Evolutionary conservation across 2,329 filamentous ascomycete genomes (phyloP).

Genomic region (Pseudocercospora eumusae): DNA sequence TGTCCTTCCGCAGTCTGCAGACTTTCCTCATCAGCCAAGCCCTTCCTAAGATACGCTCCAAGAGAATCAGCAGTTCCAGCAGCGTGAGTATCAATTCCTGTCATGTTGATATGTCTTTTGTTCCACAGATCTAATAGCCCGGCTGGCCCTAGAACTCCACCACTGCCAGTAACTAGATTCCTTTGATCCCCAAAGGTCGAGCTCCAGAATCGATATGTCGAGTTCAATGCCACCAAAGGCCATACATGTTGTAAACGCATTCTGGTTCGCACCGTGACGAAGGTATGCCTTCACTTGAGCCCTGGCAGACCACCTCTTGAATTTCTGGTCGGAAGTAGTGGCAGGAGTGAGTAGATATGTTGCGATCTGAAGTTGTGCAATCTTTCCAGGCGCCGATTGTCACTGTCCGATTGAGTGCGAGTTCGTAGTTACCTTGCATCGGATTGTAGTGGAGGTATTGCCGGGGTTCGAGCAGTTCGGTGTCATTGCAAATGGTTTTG

Average conservation of each 20-base stretch:
- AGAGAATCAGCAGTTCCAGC: neutral
- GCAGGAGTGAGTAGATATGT: neutral
- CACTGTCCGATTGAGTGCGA: neutral
- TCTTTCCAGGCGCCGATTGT: neutral
- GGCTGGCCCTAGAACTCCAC: neutral
- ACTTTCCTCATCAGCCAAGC: neutral
- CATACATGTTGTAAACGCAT: neutral
- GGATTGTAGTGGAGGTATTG: neutral
- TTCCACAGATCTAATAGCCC: neutral
- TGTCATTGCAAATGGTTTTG: neutral
- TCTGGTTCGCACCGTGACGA: neutral
- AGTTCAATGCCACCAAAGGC: neutral
- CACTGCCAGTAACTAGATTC: neutral
- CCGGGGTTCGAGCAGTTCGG: neutral
- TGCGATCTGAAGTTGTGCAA: neutral
- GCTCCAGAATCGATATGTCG: neutral
- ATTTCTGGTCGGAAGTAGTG: neutral
- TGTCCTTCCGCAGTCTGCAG: neutral
- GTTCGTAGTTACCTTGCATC: neutral
- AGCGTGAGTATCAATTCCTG: neutral
- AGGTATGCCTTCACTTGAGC: neutral
- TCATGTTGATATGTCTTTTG: neutral
- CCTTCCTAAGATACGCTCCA: neutral
- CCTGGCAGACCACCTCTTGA: neutral
- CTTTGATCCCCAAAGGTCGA: neutral